These are phyloP conservation scores for Plasmodium berghei DNA, from an alignment of 169 alveolate species.

Conservation along the genomic window DNA sequence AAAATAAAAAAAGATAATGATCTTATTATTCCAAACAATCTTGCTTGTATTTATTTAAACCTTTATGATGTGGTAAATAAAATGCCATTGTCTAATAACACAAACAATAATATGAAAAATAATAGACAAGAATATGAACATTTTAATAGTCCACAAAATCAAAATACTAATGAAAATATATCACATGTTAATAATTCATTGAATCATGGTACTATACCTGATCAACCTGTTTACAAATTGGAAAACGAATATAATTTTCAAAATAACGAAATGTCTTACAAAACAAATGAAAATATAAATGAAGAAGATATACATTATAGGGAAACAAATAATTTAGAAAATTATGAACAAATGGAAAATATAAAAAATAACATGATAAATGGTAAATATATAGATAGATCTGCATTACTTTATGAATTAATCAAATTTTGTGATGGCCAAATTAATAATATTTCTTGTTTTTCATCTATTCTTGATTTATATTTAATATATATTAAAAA, in stretches of 20 bases:
- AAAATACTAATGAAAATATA: not conserved
- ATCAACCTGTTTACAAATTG: not conserved
- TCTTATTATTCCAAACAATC: slow-evolving; percentile 44
- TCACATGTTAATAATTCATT: not conserved
- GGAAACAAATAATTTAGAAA: no score
- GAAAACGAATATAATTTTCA: not conserved
- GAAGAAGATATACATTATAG: not conserved
- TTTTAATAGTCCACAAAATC: not conserved
- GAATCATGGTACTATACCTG: not conserved
- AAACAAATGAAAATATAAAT: not conserved
- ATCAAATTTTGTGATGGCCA: slow-evolving; percentile 49
- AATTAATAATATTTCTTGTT: slow-evolving; percentile 28
- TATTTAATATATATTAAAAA: slow-evolving; percentile 58
- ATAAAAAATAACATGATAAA: not conserved
- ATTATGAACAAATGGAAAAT: not conserved
- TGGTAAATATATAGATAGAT: slow-evolving; percentile 5
- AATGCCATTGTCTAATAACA: not conserved
- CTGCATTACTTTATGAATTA: slow-evolving; percentile 9
- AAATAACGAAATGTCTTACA: not conserved
- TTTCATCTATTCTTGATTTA: slow-evolving; percentile 32
- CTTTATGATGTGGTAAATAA: slow-evolving; percentile 17
- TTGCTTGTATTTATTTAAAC: slow-evolving; percentile 41
- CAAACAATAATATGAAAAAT: not conserved
- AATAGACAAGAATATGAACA: not conserved
- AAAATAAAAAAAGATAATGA: slow-evolving; percentile 48